Base-by-base conservation (phyloP, 116 monocot species). In the Papilionanthe hybrid region DNA sequence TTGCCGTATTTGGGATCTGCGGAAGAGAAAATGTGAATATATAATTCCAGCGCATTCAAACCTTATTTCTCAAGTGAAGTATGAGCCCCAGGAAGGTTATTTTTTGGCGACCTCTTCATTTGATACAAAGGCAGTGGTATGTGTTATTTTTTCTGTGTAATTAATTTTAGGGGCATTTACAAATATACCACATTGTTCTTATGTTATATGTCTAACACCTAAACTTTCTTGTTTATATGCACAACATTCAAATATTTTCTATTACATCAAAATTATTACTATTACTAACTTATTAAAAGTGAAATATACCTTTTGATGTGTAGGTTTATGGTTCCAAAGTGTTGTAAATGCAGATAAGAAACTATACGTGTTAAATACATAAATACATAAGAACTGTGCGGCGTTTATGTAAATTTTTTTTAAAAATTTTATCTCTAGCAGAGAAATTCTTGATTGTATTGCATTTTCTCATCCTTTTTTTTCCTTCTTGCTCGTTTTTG, bases 1-100 rank as follows among this genome's bases (percentile, higher is more conserved):
- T 25, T 98, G 98, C 41, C 88, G 93, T 9, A 91, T 98, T 78
- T 98, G 98, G 98, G 92, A 99, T 77, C 88, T 99, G 89, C 94
- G 98, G 79, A 99, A 93, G 77, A 90, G 90, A 76, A 93, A 87
- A 78, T 91, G 79, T 78, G 55, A 90, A 37, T 99, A 95, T 63
- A 81, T 86, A 66, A 99, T 95, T 83, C 98, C 95, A 23, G 95
- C 94, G 37, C 98, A 99, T 91, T 88, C 93, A 19, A 85, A 85
- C 78, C 88, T 99, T 15, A 86, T 99, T 84, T 99, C 98, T 29
- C 95, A 93, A 88, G 90, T 99, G 32, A 94, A 99, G 72, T 99
- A 84, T 83, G 98, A 99, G 79, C 95, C 98, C 9, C 95, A 99
- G 78, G 98, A 99, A 82, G 98, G 98, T 15, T 91, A 94, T 71